Conservation (phyloP, 805 yeast species). For the Kodamaea kakaduensis region DNA sequence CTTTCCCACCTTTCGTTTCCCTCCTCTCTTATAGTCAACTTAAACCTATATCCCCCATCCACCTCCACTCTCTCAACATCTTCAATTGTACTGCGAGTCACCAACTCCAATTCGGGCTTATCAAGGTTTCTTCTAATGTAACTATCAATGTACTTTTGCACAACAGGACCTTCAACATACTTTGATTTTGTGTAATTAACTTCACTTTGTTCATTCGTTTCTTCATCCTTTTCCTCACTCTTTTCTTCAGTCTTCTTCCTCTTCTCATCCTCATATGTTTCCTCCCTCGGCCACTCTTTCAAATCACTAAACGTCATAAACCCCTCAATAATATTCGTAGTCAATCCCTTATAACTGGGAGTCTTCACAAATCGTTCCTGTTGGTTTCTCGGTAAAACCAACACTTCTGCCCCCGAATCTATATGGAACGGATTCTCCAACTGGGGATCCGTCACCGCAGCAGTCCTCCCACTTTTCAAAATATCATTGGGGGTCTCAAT, state of each 20-base stretch:
- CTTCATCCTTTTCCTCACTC: no score
- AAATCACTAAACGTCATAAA: slow-evolving; percentile 45
- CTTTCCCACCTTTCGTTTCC: background rate
- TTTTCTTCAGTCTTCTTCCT: slow-evolving; percentile 17
- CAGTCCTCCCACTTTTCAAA: slow-evolving; percentile 19
- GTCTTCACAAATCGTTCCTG: slow-evolving; percentile 31
- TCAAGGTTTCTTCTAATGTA: slow-evolving; percentile 22
- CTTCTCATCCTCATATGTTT: slow-evolving; percentile 18
- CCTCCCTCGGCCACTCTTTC: slow-evolving; percentile 39
- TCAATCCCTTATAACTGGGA: slow-evolving; percentile 24
- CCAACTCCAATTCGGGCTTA: slow-evolving; percentile 21
- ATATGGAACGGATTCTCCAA: slow-evolving; percentile 24
- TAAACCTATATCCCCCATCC: slow-evolving; percentile 18
- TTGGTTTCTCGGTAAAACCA: slow-evolving; percentile 10
- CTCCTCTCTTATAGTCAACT: slow-evolving; percentile 25
- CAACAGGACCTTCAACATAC: slow-evolving; percentile 26
- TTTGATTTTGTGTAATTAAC: no score
- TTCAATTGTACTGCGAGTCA: slow-evolving; percentile 36
- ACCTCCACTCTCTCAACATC: slow-evolving; percentile 23
- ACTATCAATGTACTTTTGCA: slow-evolving; percentile 25
- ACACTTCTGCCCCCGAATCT: background rate
- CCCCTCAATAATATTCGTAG: slow-evolving; percentile 41
- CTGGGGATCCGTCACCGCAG: slow-evolving; percentile 26
- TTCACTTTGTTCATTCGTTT: no score
- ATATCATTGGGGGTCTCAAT: slow-evolving; percentile 18